A percentile compares a stretch with the other conserved stretches of the same genome.
These are phyloP conservation scores for Paraphoma sp. DNA, from an alignment of 2,329 filamentous ascomycete genomes.

Conservation along the genomic window DNA sequence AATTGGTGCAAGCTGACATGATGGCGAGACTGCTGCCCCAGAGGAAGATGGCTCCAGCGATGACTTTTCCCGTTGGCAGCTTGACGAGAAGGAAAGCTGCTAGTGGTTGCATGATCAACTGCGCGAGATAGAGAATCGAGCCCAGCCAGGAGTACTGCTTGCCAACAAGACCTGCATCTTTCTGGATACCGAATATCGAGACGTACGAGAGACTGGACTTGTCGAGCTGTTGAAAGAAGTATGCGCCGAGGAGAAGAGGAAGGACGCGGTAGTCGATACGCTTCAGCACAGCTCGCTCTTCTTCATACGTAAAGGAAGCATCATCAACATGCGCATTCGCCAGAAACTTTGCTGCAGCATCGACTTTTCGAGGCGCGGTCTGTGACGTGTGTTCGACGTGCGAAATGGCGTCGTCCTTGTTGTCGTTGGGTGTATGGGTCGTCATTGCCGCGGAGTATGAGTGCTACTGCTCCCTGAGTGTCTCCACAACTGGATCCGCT, in stretches of 20 bases:
- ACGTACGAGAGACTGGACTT: conserved; percentile 54
- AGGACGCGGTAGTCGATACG: conserved; percentile 59
- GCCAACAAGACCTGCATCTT: conserved; percentile 57
- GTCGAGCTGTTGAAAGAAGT: conserved; percentile 66
- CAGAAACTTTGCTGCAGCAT: conserved; percentile 57
- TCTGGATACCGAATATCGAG: conserved; percentile 58
- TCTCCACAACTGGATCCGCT: not conserved
- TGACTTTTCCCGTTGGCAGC: conserved; percentile 65
- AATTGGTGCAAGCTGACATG: conserved; percentile 59
- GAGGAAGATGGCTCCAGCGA: conserved; percentile 55
- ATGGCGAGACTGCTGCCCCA: conserved; percentile 62
- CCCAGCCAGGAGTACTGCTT: conserved; percentile 65
- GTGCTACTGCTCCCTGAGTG: not conserved
- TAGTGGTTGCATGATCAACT: conserved; percentile 60
- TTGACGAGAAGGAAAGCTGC: conserved; percentile 63
- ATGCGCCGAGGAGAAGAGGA: conserved; percentile 63
- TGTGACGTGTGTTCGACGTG: conserved; percentile 17
- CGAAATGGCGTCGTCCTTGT: conserved; percentile 22
- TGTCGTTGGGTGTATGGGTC: not conserved
- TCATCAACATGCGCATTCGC: conserved; percentile 47
- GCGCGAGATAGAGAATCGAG: conserved; percentile 65
- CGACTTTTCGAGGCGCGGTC: conserved; percentile 22
- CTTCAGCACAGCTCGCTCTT: conserved; percentile 59
- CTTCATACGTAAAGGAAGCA: conserved; percentile 55
- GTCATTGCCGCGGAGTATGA: conserved; percentile 9